Percentiles rank a stretch among this genome's conserved stretches.
Conservation (phyloP, 345 rosid genomes). For the Eucalyptus brandiana region DNA sequence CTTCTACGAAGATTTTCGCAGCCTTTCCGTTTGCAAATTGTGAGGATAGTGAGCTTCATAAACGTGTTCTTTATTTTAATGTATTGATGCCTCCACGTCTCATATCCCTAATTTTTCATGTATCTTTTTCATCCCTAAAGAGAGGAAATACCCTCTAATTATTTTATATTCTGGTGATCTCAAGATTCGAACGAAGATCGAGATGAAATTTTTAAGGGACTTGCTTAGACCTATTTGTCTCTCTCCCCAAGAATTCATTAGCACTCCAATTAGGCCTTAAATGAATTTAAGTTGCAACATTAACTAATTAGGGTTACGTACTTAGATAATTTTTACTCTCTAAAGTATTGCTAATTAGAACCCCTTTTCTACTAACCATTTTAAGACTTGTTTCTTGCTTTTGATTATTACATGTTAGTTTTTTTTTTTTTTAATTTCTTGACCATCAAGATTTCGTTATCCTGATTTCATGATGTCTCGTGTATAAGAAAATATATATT, state of each 20-base stretch:
- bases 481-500: not conserved
- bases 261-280: not conserved
- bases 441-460: not conserved
- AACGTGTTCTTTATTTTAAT: too few relatives aligned
- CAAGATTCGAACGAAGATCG: too few relatives aligned
- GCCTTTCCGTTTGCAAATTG: too few relatives aligned
- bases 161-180: too few relatives aligned
- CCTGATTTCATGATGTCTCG: not conserved
- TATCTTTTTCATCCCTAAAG: too few relatives aligned
- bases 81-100: too few relatives aligned
- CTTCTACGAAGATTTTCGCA: too few relatives aligned
- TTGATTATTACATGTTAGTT: not conserved
- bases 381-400: not conserved
- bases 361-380: not conserved
- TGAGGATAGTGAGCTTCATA: too few relatives aligned
- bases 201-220: too few relatives aligned
- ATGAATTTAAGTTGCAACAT: not conserved
- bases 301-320: not conserved
- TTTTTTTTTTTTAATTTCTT: not conserved
- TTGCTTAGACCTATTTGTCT: not conserved
- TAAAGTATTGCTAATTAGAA: not conserved
- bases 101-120: too few relatives aligned
- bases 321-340: not conserved
- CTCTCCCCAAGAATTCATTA: not conserved
- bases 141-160: too few relatives aligned